Conservation (phyloP, 345 rosid species). For the Excoecaria cochinchinensis region DNA sequence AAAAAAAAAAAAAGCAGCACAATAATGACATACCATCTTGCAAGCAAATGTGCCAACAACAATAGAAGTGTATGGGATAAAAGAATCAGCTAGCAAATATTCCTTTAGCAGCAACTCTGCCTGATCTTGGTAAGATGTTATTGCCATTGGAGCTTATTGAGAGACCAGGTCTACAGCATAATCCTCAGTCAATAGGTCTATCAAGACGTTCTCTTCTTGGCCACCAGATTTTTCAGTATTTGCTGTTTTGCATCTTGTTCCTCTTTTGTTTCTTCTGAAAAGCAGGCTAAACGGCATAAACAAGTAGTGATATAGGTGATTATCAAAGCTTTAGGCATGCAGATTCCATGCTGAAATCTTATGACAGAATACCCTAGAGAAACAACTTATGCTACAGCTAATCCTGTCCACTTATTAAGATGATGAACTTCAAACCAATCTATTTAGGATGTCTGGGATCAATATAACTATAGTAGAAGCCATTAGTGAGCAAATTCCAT, state of each 20-base stretch:
- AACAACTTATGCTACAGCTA: not conserved
- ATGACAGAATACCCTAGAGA: not conserved
- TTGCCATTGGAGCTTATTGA: slow-evolving; percentile 16
- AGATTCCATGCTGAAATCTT: not conserved
- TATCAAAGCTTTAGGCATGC: not conserved
- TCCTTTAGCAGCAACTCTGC: slow-evolving; percentile 58
- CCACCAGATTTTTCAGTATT: slow-evolving; percentile 9
- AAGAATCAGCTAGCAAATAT: slow-evolving; percentile 50
- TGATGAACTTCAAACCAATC: not conserved
- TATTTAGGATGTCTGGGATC: too few relatives aligned
- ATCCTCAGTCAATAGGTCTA: slow-evolving; percentile 15
- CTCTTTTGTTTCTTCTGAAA: not conserved
- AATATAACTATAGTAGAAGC: too few relatives aligned
- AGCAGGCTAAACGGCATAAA: not conserved
- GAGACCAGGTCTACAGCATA: slow-evolving; percentile 17
- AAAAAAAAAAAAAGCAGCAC: not conserved
- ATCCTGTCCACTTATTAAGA: not conserved
- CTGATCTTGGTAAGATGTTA: slow-evolving; percentile 44
- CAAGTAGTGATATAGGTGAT: not conserved
- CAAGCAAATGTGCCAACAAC: slow-evolving; percentile 48
- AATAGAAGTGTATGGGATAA: slow-evolving; percentile 58
- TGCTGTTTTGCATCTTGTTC: not conserved
- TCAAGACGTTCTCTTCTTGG: slow-evolving; percentile 5
- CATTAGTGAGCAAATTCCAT: too few relatives aligned
- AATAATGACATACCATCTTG: slow-evolving; percentile 48